Conservation (phyloP, 2,329 filamentous ascomycete genomes). For the Penicillium sp. region DNA sequence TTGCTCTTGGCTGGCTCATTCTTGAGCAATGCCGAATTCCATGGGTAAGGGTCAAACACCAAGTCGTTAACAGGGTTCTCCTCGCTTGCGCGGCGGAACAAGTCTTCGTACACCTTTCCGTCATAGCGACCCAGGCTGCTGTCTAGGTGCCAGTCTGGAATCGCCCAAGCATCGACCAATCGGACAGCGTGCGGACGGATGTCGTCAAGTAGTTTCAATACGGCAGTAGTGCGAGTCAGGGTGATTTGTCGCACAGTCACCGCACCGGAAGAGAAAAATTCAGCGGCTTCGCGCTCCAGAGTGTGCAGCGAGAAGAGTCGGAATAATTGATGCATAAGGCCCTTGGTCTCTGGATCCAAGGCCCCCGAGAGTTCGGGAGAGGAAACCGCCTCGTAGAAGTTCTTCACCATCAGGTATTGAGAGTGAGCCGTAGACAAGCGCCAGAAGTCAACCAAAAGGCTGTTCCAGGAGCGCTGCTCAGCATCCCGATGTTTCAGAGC, state of each 20-base stretch:
- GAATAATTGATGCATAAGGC: conserved; percentile 64
- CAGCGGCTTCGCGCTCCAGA: conserved; percentile 65
- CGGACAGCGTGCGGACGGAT: conserved; percentile 70
- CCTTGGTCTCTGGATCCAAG: conserved; percentile 57
- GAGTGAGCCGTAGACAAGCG: conserved; percentile 71
- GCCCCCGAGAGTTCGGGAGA: conserved; percentile 51
- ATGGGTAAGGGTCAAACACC: conserved; percentile 69
- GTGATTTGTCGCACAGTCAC: conserved; percentile 71
- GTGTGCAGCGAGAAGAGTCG: conserved; percentile 64
- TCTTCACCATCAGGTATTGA: conserved; percentile 75
- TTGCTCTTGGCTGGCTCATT: conserved; percentile 44
- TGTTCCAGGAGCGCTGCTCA: conserved; percentile 75
- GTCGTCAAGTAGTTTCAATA: conserved; percentile 68
- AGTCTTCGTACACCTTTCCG: conserved; percentile 73
- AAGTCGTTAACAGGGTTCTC: conserved; percentile 71
- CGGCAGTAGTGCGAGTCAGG: conserved; percentile 63
- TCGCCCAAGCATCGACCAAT: conserved; percentile 71
- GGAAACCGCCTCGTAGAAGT: conserved; percentile 70
- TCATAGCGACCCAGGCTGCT: conserved; percentile 67
- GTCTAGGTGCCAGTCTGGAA: conserved; percentile 76
- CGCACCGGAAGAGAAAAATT: conserved; percentile 69
- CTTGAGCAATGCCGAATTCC: conserved; percentile 60
- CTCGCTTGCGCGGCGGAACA: conserved; percentile 70
- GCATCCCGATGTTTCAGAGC: conserved; percentile 70
- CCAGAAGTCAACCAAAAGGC: conserved; percentile 74